Conservation (phyloP, 257 asterid genomes). For the Solanum bulbocastanum region DNA sequence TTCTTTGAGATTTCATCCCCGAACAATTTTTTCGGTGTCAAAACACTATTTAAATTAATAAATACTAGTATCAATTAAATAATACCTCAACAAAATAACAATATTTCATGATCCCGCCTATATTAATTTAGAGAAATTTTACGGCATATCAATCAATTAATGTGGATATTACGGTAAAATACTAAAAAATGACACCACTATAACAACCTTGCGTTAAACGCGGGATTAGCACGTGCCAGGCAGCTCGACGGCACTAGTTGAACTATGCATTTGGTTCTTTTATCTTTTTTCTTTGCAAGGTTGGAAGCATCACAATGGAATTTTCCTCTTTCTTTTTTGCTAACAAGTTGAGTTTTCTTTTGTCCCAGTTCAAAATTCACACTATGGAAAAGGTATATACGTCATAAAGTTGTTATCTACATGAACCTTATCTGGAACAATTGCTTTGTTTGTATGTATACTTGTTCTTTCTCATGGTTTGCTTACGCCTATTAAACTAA, state of each 20-base stretch:
- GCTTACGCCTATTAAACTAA: not conserved
- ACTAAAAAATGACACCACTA: not conserved
- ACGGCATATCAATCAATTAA: too few relatives aligned
- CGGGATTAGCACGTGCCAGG: conserved; percentile 13
- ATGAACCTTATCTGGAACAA: not conserved
- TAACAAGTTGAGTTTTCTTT: not conserved
- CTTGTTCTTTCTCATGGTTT: not conserved
- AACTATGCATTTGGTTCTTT: not conserved
- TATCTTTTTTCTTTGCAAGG: not conserved
- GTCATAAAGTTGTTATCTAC: not conserved
- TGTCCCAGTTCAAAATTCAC: not conserved
- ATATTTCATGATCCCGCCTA: too few relatives aligned
- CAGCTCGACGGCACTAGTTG: not conserved
- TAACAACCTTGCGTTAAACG: conserved; percentile 5
- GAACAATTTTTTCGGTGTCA: too few relatives aligned
- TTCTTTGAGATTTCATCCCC: too few relatives aligned
- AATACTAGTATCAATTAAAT: too few relatives aligned
- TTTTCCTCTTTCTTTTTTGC: not conserved
- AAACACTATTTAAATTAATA: too few relatives aligned
- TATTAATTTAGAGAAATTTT: too few relatives aligned
- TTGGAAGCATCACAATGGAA: not conserved
- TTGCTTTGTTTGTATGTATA: not conserved
- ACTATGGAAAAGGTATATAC: not conserved
- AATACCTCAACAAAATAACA: too few relatives aligned
- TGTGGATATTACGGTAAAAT: too few relatives aligned